Percentiles rank a stretch among this genome's conserved stretches.
phyloP scores from a whole-genome alignment of 768 basidiomycete genomes.

The Artomyces pyxidatus region DNA sequence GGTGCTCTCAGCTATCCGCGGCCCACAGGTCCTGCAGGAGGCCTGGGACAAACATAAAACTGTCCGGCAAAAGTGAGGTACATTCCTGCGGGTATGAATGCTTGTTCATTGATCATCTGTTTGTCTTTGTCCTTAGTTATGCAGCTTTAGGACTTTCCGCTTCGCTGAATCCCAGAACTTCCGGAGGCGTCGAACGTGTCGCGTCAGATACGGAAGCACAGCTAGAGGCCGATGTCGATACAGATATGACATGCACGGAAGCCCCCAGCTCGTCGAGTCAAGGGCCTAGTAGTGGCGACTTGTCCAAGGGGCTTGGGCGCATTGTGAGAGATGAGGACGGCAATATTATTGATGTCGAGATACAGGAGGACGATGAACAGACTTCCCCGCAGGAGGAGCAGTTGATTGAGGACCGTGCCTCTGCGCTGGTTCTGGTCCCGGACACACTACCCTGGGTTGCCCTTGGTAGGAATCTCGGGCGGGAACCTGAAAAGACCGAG shows the following conservation, averaged over 20 bases:
- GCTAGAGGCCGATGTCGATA: slow-evolving; percentile 10
- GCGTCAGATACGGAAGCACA: slow-evolving; percentile 9
- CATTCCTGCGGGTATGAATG: slow-evolving; percentile 6
- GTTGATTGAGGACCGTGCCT: slow-evolving; percentile 7
- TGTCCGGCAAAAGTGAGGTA: slow-evolving; percentile 80
- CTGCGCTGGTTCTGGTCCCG: not conserved
- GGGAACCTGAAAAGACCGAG: not conserved
- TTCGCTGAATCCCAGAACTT: slow-evolving; percentile 54
- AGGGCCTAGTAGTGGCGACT: not conserved
- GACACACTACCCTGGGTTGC: slow-evolving; percentile 1
- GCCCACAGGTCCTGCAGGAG: slow-evolving; percentile 72
- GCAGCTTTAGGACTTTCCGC: slow-evolving; percentile 65
- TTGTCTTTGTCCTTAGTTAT: slow-evolving; percentile 44
- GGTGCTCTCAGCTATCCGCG: slow-evolving; percentile 73
- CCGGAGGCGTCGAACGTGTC: slow-evolving; percentile 59
- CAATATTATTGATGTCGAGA: slow-evolving; percentile 8
- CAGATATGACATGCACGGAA: slow-evolving; percentile 1
- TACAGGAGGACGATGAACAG: slow-evolving; percentile 5
- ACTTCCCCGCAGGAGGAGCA: not conserved
- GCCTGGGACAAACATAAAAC: slow-evolving; percentile 87
- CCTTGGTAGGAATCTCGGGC: not conserved
- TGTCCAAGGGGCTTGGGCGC: slow-evolving; percentile 5
- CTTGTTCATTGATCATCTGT: slow-evolving; percentile 7
- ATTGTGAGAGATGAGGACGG: slow-evolving; percentile 13
- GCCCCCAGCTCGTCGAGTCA: not conserved